Conservation (phyloP, 768 basidiomycete species). For the Tricholoma saponaceum region DNA sequence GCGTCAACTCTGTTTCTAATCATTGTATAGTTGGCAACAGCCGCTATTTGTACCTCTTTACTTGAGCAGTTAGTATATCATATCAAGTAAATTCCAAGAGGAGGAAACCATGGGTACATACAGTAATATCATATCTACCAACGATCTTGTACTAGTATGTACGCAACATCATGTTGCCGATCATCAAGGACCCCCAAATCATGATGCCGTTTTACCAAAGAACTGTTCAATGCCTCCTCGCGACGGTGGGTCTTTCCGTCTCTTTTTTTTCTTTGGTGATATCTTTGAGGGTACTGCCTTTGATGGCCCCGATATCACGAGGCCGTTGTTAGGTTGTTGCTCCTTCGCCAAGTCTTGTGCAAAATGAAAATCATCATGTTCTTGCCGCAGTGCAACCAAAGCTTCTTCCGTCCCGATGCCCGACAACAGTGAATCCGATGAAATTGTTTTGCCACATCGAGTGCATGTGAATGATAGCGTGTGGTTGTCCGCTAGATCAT, state of each 20-base stretch:
- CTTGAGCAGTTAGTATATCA: neutral
- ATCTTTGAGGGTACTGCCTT: slow-evolving; percentile 6
- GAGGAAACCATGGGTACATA: neutral
- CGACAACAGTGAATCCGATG: slow-evolving; percentile 19
- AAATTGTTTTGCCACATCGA: slow-evolving; percentile 50
- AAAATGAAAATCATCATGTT: slow-evolving; percentile 90
- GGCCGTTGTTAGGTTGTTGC: slow-evolving; percentile 16
- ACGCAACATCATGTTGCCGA: too few relatives aligned
- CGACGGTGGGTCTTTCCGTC: slow-evolving; percentile 7
- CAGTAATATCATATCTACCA: neutral
- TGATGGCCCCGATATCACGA: slow-evolving; percentile 12
- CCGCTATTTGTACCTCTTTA: slow-evolving; percentile 12
- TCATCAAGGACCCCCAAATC: neutral
- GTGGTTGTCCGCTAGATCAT: neutral
- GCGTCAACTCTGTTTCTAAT: neutral
- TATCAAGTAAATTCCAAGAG: too few relatives aligned
- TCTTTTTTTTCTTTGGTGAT: slow-evolving; percentile 16
- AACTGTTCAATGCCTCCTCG: slow-evolving; percentile 16
- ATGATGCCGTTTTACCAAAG: slow-evolving; percentile 9
- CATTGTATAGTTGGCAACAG: neutral
- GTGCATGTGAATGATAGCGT: slow-evolving; percentile 48
- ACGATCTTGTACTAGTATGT: slow-evolving; percentile 11
- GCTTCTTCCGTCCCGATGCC: slow-evolving; percentile 30
- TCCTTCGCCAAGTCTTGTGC: slow-evolving; percentile 69
- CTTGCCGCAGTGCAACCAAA: slow-evolving; percentile 46